Evolutionary conservation across 768 basidiomycete genomes (phyloP).

Genomic region (Favolaschia claudopus): DNA sequence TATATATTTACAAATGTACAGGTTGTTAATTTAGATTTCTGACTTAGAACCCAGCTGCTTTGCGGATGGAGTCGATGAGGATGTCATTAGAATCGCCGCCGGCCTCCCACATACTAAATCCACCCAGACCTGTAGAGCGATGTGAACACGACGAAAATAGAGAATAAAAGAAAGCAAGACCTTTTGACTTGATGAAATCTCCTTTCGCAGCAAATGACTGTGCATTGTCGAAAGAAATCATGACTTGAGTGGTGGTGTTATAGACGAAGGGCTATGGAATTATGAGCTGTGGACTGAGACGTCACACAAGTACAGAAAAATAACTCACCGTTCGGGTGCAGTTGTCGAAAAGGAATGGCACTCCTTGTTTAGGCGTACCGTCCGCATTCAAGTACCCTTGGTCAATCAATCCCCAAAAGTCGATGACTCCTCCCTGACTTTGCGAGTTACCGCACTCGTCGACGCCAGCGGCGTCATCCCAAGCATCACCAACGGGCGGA

Average conservation of each 20-base stretch:
- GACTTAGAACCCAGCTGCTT: slow-evolving; percentile 42
- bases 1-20: too few species aligned
- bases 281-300: background rate
- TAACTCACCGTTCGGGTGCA: slow-evolving; percentile 77
- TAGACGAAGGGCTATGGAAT: slow-evolving; percentile 69
- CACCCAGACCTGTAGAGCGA: too few species aligned
- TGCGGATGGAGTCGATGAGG: slow-evolving; percentile 61
- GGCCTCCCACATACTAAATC: slow-evolving; percentile 47
- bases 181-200: slow-evolving; percentile 57
- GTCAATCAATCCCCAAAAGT: slow-evolving; percentile 68
- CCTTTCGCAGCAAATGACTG: slow-evolving; percentile 71
- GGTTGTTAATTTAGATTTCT: background rate
- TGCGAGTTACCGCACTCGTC: slow-evolving; percentile 59
- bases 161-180: slow-evolving; percentile 40
- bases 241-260: slow-evolving; percentile 54
- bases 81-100: slow-evolving; percentile 67
- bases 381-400: slow-evolving; percentile 58
- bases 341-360: slow-evolving; percentile 64
- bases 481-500: slow-evolving; percentile 60
- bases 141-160: background rate
- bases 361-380: slow-evolving; percentile 55
- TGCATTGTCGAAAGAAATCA: slow-evolving; percentile 76
- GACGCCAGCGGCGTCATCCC: slow-evolving; percentile 45
- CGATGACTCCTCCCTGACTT: slow-evolving; percentile 56
- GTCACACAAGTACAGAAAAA: background rate